These are phyloP conservation scores for Primulina tabacum DNA, from an alignment of 257 asterid species.

Conservation along the genomic window DNA sequence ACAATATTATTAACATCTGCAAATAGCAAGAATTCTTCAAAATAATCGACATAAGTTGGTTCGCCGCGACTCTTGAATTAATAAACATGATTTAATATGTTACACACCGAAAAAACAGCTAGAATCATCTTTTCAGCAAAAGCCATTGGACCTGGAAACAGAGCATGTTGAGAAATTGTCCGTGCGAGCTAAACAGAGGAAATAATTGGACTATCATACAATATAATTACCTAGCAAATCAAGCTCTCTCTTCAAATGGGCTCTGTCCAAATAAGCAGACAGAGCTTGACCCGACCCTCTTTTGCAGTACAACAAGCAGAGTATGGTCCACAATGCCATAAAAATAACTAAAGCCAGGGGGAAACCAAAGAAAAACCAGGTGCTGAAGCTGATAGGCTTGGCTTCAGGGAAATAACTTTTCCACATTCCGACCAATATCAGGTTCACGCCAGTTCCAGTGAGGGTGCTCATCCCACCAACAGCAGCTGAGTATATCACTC, in stretches of 20 bases:
- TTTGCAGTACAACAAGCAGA: slow-evolving; percentile 61
- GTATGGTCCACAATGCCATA: slow-evolving; percentile 61
- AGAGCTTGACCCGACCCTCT: slow-evolving; percentile 48
- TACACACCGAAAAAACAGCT: slow-evolving; percentile 60
- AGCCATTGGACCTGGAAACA: slow-evolving; percentile 72
- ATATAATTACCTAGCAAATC: slow-evolving; percentile 59
- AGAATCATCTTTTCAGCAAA: slow-evolving; percentile 84
- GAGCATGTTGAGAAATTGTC: neutral
- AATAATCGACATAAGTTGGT: neutral
- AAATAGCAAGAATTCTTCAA: neutral
- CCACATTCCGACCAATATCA: slow-evolving; percentile 94
- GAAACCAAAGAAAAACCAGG: slow-evolving; percentile 75
- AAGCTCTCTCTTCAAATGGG: slow-evolving; percentile 76
- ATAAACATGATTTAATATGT: neutral
- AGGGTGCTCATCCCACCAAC: slow-evolving; percentile 92
- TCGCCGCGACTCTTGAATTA: neutral
- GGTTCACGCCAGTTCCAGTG: slow-evolving; percentile 94
- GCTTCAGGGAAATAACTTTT: slow-evolving; percentile 84
- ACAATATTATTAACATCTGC: slow-evolving; percentile 60
- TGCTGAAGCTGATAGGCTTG: slow-evolving; percentile 67
- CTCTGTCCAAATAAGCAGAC: slow-evolving; percentile 53
- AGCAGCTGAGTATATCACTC: slow-evolving; percentile 75
- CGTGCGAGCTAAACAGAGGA: neutral
- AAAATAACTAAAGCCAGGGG: slow-evolving; percentile 66
- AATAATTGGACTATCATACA: no score